Conservation (phyloP, 495 filamentous ascomycete genomes). For the Neurospora cerealis region DNA sequence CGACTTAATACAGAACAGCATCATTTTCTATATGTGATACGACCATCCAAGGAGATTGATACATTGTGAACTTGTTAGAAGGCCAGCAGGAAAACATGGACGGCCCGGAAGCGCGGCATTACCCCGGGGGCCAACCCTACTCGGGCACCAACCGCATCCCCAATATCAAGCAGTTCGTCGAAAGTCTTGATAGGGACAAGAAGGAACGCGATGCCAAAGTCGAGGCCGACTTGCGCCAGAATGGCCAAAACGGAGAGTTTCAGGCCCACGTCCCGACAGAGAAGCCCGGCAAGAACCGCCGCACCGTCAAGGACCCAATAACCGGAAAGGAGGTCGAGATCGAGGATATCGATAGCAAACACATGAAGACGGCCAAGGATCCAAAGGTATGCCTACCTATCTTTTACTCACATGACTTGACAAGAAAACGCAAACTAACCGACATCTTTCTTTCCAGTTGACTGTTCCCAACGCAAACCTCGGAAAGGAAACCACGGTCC, state of each 20-base stretch:
- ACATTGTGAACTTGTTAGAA: background rate
- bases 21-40: background rate
- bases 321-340: slow-evolving; percentile 82
- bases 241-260: slow-evolving; percentile 16
- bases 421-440: background rate
- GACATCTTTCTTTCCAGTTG: slow-evolving; percentile 35
- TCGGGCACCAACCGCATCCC: slow-evolving; percentile 69
- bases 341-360: slow-evolving; percentile 63
- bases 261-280: slow-evolving; percentile 33
- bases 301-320: slow-evolving; percentile 74
- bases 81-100: background rate
- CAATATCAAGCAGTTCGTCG: slow-evolving; percentile 76
- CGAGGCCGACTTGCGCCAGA: slow-evolving; percentile 38
- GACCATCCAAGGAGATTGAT: background rate
- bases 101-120: background rate
- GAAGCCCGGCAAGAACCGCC: slow-evolving; percentile 37
- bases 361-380: slow-evolving; percentile 60
- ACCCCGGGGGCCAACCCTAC: slow-evolving; percentile 41
- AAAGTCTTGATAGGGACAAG: slow-evolving; percentile 68
- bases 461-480: slow-evolving; percentile 89
- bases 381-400: slow-evolving; percentile 40
- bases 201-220: slow-evolving; percentile 59
- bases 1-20: background rate
- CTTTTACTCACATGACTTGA: no score
- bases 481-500: slow-evolving; percentile 55